phyloP scores from a whole-genome alignment of 306 rosid genomes.

The Castanopsis chinensis region DNA sequence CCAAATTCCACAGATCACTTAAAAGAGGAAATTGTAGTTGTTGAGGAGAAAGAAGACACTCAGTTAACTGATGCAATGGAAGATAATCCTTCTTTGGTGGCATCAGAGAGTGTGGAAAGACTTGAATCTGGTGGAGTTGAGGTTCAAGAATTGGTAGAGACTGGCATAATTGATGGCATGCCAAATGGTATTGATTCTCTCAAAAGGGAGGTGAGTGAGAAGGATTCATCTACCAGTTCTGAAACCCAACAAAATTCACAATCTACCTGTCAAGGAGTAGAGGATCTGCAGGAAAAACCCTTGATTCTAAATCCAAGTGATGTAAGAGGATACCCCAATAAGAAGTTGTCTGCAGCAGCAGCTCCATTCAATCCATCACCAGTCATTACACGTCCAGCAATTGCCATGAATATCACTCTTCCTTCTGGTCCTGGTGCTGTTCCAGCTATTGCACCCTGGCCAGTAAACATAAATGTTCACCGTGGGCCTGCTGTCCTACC shows the following conservation, averaged over 20 bases:
- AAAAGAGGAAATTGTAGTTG: constrained; percentile 39
- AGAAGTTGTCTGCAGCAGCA: constrained; percentile 93
- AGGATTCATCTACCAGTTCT: constrained; percentile 37
- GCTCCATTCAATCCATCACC: constrained; percentile 94
- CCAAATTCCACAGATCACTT: constrained; percentile 36
- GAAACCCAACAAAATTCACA: constrained; percentile 47
- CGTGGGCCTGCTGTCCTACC: constrained; percentile 64
- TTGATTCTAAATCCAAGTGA: constrained; percentile 43
- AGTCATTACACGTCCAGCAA: constrained; percentile 58
- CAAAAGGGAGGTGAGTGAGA: constrained; percentile 40
- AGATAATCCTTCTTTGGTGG: constrained; percentile 28
- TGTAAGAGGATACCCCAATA: constrained; percentile 42
- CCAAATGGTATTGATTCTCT: constrained; percentile 39
- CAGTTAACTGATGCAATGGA: constrained; percentile 30
- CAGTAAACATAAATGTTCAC: constrained; percentile 84
- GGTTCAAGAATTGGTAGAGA: constrained; percentile 43
- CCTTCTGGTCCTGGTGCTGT: constrained; percentile 62
- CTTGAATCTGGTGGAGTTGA: constrained; percentile 38
- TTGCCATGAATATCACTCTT: constrained; percentile 65
- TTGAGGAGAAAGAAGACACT: constrained; percentile 51
- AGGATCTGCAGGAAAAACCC: constrained; percentile 46
- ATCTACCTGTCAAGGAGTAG: constrained; percentile 43
- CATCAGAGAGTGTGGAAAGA: constrained; percentile 38
- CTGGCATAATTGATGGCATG: constrained; percentile 27
- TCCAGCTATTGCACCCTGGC: constrained; percentile 78